Conservation (phyloP, 75 land plant species). For the Cunninghamia lanceolata region DNA sequence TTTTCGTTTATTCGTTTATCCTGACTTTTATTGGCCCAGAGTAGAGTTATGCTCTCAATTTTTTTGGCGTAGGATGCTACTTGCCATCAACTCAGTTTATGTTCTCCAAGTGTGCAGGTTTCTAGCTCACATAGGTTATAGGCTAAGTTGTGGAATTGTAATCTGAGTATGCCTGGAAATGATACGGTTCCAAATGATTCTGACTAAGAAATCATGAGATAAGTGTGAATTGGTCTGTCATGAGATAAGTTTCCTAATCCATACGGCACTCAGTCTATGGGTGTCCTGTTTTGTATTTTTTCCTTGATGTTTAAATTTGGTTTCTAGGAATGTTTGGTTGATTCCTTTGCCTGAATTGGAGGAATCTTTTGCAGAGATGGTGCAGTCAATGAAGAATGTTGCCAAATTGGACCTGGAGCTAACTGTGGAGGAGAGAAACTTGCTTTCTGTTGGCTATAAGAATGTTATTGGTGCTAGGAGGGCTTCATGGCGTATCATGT, state of each 20-base stretch:
- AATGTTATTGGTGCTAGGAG: slow-evolving; percentile 68
- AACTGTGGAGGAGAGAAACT: slow-evolving; percentile 60
- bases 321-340: background rate
- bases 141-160: too few species aligned
- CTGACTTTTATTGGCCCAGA: too few species aligned
- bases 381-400: slow-evolving; percentile 63
- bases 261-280: background rate
- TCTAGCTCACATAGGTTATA: too few species aligned
- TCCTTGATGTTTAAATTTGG: slow-evolving; percentile 1
- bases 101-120: too few species aligned
- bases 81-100: too few species aligned
- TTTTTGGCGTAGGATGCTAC: too few species aligned
- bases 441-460: slow-evolving; percentile 67
- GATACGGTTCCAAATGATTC: too few species aligned
- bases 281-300: background rate
- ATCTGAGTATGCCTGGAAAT: too few species aligned
- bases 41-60: too few species aligned
- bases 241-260: background rate
- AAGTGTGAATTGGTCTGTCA: background rate
- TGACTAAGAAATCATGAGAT: too few species aligned
- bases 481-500: slow-evolving; percentile 68
- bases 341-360: background rate
- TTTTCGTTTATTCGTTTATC: too few species aligned
- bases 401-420: slow-evolving; percentile 60
- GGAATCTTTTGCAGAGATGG: slow-evolving; percentile 46